Percentiles rank a stretch among this genome's conserved stretches.
These are phyloP conservation scores for Diaporthe sp. DNA, from an alignment of 2,329 filamentous ascomycete genomes.

Conservation along the genomic window DNA sequence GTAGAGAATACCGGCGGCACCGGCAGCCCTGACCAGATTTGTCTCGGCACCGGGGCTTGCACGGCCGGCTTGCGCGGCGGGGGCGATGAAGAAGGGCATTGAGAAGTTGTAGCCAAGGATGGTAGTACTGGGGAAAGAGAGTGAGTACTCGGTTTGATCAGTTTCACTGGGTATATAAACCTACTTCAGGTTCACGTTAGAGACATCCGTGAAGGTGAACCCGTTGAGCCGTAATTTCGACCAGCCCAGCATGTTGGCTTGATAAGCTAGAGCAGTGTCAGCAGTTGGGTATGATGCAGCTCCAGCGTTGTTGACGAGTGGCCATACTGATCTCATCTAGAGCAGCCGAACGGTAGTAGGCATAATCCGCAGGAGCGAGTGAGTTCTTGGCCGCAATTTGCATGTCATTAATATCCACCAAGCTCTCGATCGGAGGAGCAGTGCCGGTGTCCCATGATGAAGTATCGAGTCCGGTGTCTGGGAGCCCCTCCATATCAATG, in stretches of 20 bases:
- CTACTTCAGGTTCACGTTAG: background rate
- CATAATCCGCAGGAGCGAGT: background rate
- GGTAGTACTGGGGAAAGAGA: background rate
- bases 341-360: background rate
- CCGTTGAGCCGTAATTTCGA: background rate
- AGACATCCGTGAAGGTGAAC: background rate
- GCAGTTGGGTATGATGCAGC: no score
- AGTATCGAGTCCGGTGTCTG: background rate
- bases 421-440: background rate
- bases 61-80: background rate
- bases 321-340: constrained; percentile 7
- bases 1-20: background rate
- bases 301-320: no score
- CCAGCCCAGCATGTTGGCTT: constrained; percentile 17
- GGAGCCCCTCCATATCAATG: constrained; percentile 7
- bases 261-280: background rate
- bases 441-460: background rate
- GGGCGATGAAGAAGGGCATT: background rate
- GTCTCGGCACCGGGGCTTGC: background rate
- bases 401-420: constrained; percentile 5
- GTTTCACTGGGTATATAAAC: background rate
- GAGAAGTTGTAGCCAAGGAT: constrained; percentile 7
- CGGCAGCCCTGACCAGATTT: background rate
- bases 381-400: background rate
- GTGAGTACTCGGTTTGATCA: background rate